phyloP scores from a whole-genome alignment of 371 early-diverging fungal species.

The Mortierella sp. region DNA sequence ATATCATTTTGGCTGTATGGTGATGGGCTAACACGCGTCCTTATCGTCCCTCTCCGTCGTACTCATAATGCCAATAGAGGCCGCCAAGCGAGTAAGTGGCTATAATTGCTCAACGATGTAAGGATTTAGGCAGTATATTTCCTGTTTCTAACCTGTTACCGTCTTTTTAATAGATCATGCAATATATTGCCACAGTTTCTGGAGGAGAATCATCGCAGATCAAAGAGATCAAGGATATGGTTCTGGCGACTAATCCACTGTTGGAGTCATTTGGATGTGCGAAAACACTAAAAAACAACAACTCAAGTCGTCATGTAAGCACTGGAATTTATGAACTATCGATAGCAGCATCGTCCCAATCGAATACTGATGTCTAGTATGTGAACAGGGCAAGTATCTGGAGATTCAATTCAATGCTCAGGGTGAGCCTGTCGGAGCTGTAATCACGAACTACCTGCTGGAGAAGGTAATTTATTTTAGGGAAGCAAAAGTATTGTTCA shows the following conservation, averaged over 20 bases:
- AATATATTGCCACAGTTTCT: slow-evolving; percentile 97
- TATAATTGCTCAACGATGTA: no score
- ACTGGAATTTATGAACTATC: not conserved
- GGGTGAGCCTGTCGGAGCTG: slow-evolving; percentile 97
- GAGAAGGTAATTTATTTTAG: slow-evolving; percentile 85
- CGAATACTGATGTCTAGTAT: no score
- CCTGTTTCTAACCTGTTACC: not conserved
- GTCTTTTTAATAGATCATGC: slow-evolving; percentile 78
- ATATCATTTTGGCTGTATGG: no score
- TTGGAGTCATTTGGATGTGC: slow-evolving; percentile 99
- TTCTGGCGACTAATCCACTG: slow-evolving; percentile 96
- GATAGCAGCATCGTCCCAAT: no score
- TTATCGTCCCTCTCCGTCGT: no score
- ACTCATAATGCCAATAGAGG: slow-evolving; percentile 66
- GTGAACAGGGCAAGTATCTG: slow-evolving; percentile 93
- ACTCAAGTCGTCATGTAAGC: slow-evolving; percentile 96
- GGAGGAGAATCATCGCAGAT: slow-evolving; percentile 83
- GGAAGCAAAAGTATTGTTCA: no score
- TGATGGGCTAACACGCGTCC: no score
- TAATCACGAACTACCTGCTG: slow-evolving; percentile 97
- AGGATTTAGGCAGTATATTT: no score
- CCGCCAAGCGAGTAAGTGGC: slow-evolving; percentile 74
- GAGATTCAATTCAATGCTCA: slow-evolving; percentile 96
- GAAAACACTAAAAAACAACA: slow-evolving; percentile 98
- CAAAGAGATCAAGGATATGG: slow-evolving; percentile 95